Conservation (phyloP, 2,329 filamentous ascomycete species). For the Beauveria asiatica region DNA sequence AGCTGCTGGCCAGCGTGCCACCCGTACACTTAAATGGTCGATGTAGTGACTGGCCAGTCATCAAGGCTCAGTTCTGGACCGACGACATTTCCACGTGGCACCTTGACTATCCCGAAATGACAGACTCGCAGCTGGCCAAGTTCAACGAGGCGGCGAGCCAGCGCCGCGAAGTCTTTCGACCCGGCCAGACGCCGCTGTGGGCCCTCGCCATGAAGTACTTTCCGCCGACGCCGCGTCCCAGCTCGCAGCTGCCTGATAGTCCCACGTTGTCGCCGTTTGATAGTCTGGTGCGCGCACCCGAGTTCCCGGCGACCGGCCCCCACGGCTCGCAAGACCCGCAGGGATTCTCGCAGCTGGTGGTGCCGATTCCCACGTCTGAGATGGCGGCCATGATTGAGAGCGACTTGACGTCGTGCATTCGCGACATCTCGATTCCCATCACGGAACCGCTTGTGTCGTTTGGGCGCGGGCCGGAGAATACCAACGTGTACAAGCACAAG, state of each 20-base stretch:
- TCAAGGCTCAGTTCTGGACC: conserved; percentile 51
- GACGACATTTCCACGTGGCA: conserved; percentile 49
- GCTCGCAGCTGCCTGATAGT: conserved; percentile 11
- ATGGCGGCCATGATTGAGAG: conserved; percentile 57
- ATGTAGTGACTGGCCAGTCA: conserved; percentile 48
- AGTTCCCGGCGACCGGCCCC: background rate
- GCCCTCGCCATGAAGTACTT: conserved; percentile 50
- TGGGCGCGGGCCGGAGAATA: conserved; percentile 65
- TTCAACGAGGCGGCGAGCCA: conserved; percentile 44
- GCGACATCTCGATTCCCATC: conserved; percentile 55
- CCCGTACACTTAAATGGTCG: conserved; percentile 43
- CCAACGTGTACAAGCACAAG: conserved; percentile 52
- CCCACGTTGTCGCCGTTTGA: conserved; percentile 9
- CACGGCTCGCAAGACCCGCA: conserved; percentile 10
- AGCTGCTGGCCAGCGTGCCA: conserved; percentile 40
- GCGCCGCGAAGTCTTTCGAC: conserved; percentile 45
- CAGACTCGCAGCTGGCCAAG: conserved; percentile 46
- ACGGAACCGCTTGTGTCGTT: conserved; percentile 63
- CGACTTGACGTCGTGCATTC: conserved; percentile 55
- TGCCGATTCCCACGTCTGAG: conserved; percentile 5
- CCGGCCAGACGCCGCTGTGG: conserved; percentile 45
- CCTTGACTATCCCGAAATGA: conserved; percentile 56
- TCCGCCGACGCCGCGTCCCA: conserved; percentile 31
- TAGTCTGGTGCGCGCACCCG: conserved; percentile 14
- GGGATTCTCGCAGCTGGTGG: conserved; percentile 17